Evolutionary conservation across 1,284 basidiomycete species (phyloP), one percentile per base, ranked within the genome.

Genomic region (Cronartium quercuum): DNA sequence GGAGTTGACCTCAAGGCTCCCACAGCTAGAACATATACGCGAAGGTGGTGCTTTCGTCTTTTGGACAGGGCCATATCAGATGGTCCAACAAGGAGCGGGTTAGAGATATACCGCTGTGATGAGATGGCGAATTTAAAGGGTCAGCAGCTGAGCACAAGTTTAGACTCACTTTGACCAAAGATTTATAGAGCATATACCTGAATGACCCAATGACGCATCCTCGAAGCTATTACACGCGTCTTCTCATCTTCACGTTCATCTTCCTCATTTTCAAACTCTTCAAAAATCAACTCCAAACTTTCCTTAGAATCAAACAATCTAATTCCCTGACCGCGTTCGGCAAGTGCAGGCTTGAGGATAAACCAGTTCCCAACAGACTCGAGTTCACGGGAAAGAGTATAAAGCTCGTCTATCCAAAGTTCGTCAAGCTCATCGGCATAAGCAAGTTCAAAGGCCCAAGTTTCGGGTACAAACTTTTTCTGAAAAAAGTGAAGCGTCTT

Each of bases 281-380:
- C 86, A 79, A 98, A 94, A 63, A 98, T 96, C 0, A 82, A 81
- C 76, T 87, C 85, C 76, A 99, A 83, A 44, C 87, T 84, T 10
- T 89, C 87, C 80, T 90, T 89, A 64, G 86, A 89, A 68, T 90
- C 88, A 82, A 99, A 98, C 67, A 99, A 84, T 47, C 94, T 84
- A 77, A 99, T 95, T 0, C 95, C 96, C 85, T 93, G 91, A 3
- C 93, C 96, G 69, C 93, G 87, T 84, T 98, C 95, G 0, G 94
- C 90, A 90, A 99, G 96, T 12, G 93, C 93, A 47, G 96, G 94
- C 83, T 99, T 99, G 68, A 98, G 83, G 75, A 97, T 94, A 86
- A 89, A 97, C 93, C 94, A 84, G 64, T 93, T 76, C 84, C 87
- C 6, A 82, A 78, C 29, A 80, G 78, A 7, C 37, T 88, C 85